Base-by-base conservation (phyloP, 345 rosid species). In the Citrus trifoliata region DNA sequence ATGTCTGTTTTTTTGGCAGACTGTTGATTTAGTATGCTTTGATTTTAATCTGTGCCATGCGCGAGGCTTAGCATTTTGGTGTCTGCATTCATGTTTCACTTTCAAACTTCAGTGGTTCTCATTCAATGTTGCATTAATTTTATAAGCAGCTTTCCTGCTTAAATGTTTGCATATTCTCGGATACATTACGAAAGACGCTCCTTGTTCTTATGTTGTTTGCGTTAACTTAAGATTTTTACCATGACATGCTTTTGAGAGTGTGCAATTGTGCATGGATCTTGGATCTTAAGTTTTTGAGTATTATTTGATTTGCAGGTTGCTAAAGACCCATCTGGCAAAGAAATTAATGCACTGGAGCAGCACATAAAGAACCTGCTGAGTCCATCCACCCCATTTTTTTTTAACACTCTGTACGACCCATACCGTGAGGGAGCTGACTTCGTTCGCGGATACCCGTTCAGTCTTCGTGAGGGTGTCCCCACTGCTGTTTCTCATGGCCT, bases 391-490 rank as follows among this genome's bases (percentile, higher is more conserved):
- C 98, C 98, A 30, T 88, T 89, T 80, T 92, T 93, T 90, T 93
- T 92, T 92, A 93, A 93, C 89, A 93, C 98, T 64, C 82, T 93
- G 76, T 93, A 93, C 67, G 98, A 93, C 32, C 98, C 98, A 48
- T 93, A 90, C 89, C 82, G 93, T 27, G 86, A 86, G 21, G 98
- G 98, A 81, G 88, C 98, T 61, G 98, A 93, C 76, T 93, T 90
- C 78, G 98, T 93, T 65, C 98, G 98, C 80, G 97, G 98, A 14
- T 94, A 94, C 82, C 98, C 98, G 18, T 94, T 94, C 86, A 92
- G 98, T 84, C 95, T 94, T 56, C 95, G 98, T 24, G 98, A 92
- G 82, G 98, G 98, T 88, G 95, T 83, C 40, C 83, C 88, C 40
- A 94, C 98, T 10, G 97, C 98, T 73, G 92, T 89, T 3, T 94